phyloP scores from a whole-genome alignment of 768 basidiomycete genomes.

The Coprinopsis sp. region DNA sequence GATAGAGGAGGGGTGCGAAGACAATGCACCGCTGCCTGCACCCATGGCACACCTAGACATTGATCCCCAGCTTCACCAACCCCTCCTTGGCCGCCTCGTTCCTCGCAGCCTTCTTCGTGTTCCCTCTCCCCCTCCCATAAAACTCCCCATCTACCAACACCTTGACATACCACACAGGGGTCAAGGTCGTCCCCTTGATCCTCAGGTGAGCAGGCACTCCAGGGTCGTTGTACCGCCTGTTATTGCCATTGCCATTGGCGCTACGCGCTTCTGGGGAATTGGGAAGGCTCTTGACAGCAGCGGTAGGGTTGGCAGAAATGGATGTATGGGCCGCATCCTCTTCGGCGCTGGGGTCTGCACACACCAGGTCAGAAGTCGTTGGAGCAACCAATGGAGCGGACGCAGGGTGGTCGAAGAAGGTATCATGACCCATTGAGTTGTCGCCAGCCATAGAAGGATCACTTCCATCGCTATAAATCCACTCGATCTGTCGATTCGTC shows the following conservation, averaged over 20 bases:
- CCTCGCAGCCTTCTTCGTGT: constrained; percentile 74
- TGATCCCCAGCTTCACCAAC: constrained; percentile 52
- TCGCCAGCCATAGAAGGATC: not conserved
- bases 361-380: too few species aligned
- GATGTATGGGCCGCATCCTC: not conserved
- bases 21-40: not conserved
- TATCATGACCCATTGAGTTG: not conserved
- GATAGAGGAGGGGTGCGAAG: not conserved
- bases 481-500: constrained; percentile 54
- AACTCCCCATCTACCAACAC: constrained; percentile 58
- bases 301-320: not conserved
- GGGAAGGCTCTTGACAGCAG: too few species aligned
- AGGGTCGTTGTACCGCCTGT: constrained; percentile 17
- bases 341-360: not conserved
- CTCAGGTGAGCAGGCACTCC: constrained; percentile 18
- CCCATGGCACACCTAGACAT: constrained; percentile 6
- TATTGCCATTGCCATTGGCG: constrained; percentile 6
- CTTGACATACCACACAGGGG: constrained; percentile 70
- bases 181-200: constrained; percentile 51
- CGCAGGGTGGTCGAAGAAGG: not conserved
- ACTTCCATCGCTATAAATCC: constrained; percentile 53
- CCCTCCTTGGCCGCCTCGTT: constrained; percentile 82
- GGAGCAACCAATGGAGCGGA: too few species aligned
- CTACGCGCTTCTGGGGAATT: too few species aligned
- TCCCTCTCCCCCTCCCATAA: constrained; percentile 60